Base-by-base conservation (phyloP, 768 basidiomycete genomes). In the Suillus spraguei region DNA sequence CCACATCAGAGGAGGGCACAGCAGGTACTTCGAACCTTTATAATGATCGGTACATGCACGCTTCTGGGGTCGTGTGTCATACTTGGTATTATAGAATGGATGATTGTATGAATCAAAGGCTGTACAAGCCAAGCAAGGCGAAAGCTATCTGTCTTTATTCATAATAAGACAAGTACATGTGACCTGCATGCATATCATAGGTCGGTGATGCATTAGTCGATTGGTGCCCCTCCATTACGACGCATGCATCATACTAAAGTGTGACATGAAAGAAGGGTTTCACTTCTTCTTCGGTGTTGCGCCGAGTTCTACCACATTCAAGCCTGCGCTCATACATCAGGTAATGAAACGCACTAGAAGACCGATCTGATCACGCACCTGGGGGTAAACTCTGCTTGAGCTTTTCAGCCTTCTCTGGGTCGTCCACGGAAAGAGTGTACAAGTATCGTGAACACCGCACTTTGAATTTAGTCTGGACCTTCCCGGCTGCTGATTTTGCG, bases 341-440 rank as follows among this genome's bases (percentile, higher is more conserved):
- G 33, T 16, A 65, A n/a, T 14, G 62, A 63, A 44, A 24, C 14
- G 16, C 4, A 10, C 52, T 6, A 33, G 20, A 60, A 10, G 39
- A 39, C 28, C 79, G 17, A n/a, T 58, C 56, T 80, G 24, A 58
- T 58, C 39, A 41, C 91, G 71, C 74, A 96, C 97, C 94, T 72
- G 97, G 97, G 60, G 97, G 97, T 59, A 99, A 84, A 73, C 88
- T 90, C 83, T 93, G 93, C 83, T 90, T 87, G 71, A 99, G 88
- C 84, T 98, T 99, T 78, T 97, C 95, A 46, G 97, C 97, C 85
- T 98, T 99, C 79, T 97, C 95, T 73, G 93, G 87, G 82, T 99
- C 97, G 77, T 95, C 91, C 76, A 99, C 79, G 65, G 89, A 87
- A 67, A 99, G 87, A n/a, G 97, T 99, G 89, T 99, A 99, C 65